phyloP scores from a whole-genome alignment of 192 early-diverging fungal species.

The Entomortierella chlamydospora region DNA sequence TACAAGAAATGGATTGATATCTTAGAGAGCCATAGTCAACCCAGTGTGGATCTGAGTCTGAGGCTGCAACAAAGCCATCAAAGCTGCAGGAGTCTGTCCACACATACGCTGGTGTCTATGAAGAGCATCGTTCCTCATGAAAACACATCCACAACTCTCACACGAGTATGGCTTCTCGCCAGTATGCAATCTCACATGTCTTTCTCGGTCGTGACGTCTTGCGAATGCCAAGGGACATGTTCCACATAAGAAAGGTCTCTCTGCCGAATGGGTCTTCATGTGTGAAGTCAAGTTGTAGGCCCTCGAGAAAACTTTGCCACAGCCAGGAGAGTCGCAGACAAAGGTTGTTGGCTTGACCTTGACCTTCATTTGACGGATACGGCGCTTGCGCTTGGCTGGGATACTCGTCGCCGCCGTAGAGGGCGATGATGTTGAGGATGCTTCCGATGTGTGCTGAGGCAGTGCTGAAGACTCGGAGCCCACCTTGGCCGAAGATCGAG shows the following conservation, averaged over 20 bases:
- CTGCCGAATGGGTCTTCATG: constrained; percentile 77
- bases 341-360: constrained; percentile 39
- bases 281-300: constrained; percentile 87
- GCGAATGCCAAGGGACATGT: constrained; percentile 84
- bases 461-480: background rate
- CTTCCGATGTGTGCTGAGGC: no score
- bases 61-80: constrained; percentile 9
- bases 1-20: no score
- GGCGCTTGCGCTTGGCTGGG: constrained; percentile 17
- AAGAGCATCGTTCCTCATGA: constrained; percentile 86
- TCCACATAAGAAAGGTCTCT: constrained; percentile 77
- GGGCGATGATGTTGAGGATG: background rate
- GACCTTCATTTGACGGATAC: constrained; percentile 29
- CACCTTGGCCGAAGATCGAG: background rate
- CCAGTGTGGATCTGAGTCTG: no score
- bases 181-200: constrained; percentile 83
- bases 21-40: no score
- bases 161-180: constrained; percentile 84
- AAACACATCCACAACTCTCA: constrained; percentile 75
- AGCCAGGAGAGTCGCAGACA: constrained; percentile 48
- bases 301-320: constrained; percentile 76
- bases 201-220: constrained; percentile 91
- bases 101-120: constrained; percentile 70
- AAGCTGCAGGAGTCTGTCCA: constrained; percentile 14
- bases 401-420: background rate